These are phyloP conservation scores for Lactarius indigo DNA, from an alignment of 768 basidiomycete species.

Conservation along the genomic window DNA sequence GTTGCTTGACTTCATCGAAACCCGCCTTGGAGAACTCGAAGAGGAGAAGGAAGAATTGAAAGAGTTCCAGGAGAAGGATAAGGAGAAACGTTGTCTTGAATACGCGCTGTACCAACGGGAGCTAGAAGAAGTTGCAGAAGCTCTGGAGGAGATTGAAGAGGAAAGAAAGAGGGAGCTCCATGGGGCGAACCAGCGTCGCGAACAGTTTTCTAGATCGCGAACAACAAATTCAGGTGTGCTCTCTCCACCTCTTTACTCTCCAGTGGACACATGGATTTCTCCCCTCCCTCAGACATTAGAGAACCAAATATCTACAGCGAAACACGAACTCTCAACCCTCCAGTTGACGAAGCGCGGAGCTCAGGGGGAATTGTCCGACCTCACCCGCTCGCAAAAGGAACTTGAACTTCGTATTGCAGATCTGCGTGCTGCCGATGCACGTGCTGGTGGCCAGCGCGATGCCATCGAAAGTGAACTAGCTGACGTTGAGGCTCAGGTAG, in stretches of 20 bases:
- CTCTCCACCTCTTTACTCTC: not conserved
- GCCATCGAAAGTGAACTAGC: conserved; percentile 63
- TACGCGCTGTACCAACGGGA: conserved; percentile 93
- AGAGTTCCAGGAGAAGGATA: conserved; percentile 94
- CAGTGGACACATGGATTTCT: not conserved
- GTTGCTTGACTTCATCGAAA: conserved; percentile 85
- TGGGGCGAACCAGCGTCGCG: conserved; percentile 73
- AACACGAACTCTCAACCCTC: conserved; percentile 69
- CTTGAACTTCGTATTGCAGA: conserved; percentile 82
- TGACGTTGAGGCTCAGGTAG: conserved; percentile 56
- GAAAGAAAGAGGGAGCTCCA: conserved; percentile 82
- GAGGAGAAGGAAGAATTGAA: conserved; percentile 98
- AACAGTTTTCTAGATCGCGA: conserved; percentile 81
- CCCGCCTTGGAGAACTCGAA: conserved; percentile 85
- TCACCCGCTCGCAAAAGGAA: conserved; percentile 80
- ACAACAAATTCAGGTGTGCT: conserved; percentile 74
- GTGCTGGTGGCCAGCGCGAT: conserved; percentile 60
- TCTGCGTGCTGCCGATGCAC: conserved; percentile 60
- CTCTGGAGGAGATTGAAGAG: conserved; percentile 80
- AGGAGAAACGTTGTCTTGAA: conserved; percentile 89
- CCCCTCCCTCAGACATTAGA: conserved; percentile 59
- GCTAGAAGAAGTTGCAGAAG: conserved; percentile 80
- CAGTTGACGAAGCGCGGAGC: conserved; percentile 67
- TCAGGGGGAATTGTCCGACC: conserved; percentile 81
- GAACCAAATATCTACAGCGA: conserved; percentile 62